Base-by-base conservation (phyloP, 352 stramenopile species). In the Phytophthora constricta region DNA sequence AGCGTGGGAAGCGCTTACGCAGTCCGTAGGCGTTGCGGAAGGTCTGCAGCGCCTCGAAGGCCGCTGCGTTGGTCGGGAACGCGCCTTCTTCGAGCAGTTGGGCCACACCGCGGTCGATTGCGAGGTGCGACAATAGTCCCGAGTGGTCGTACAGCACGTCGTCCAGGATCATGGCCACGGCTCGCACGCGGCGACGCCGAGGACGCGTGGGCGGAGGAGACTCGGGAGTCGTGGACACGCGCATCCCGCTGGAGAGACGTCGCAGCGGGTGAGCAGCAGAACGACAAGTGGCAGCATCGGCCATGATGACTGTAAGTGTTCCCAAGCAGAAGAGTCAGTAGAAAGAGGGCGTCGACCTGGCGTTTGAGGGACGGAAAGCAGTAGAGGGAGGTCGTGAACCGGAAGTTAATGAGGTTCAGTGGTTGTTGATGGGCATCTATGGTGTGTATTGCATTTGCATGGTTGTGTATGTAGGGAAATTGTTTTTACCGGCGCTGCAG, bases 141-240 rank as follows among this genome's bases (percentile, higher is more conserved):
- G 87, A 91, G 68, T 96, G 87, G 62, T 94, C 86, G 67, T 92
- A 96, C 34, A 96, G 70, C 34, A 96, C 87, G 70, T 96, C 87
- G 54, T 96, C 87, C 22, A 96, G 77, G 67, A 92, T 93, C 76
- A 96, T 91, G 37, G 90, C 82, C 17, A 96, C 72, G 1, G 87
- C 87, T 37, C 91, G 79, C 31, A 96, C 79, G 45, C 85, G 85
- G n/a, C 85, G 76, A 46, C 55, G 57, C 13, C 31, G 49, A n/a
- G 58, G 50, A 43, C 45, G 33, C 4, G 41, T 17, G 28, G 54
- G 45, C 20, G 54, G 57, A 9, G 58, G 14, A 5, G 42, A 41
- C n/a, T 41, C 14, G 42, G 25, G 52, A 50, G 2, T 13, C 31
- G 48, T 46, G 5, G 58, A 49, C 20, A 60, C 59, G 31, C 61